Evolutionary conservation across 768 basidiomycete species (phyloP), one percentile per base, ranked within the genome.

Genomic region (Tylopilus felleus): DNA sequence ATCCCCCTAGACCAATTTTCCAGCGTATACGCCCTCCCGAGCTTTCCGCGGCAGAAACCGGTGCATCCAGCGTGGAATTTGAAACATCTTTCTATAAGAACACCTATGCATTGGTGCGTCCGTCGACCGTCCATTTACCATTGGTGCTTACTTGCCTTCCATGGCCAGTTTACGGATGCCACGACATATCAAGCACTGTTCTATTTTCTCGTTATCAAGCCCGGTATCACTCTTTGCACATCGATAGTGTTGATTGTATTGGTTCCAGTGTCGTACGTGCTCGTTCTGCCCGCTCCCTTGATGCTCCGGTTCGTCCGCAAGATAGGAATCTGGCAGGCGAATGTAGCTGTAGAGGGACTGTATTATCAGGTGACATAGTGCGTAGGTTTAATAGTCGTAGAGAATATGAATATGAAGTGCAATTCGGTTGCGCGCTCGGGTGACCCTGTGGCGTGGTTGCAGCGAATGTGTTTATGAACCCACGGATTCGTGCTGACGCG

Each of bases 201-300:
- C 75, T 92, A 93, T 67, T 93, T 93, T 72, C 79, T 93, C 56
- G 87, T 92, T 47, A 84, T 93, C 74, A 93, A 93, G 67, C 88
- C 90, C 3, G 77, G 82, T 28, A 87, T 92, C 67, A 90, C 89
- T 1, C 69, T 93, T 25, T 72, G 86, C 17, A 73, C 91, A 33
- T 78, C 81, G 6, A 66, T 89, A 14, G 59, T 73, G 21, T 65
- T 89, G 47, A 36, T 88, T 16, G 70, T 80, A 14, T 56, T 88
- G 52, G 80, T 84, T 22, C 72, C 89, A 0, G 77, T 86, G 2
- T 71, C 80, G 17, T 71, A 88, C 12, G 68, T 78, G 27, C 74
- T 90, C 3, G 67, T 92, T 7, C 52, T 87, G 17, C 86, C 90
- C 10, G 85, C 84, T 0, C 90, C 90, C 2, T 73, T 84, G 23